phyloP scores from a whole-genome alignment of 352 stramenopile species.

The Pythium aphanidermatum region DNA sequence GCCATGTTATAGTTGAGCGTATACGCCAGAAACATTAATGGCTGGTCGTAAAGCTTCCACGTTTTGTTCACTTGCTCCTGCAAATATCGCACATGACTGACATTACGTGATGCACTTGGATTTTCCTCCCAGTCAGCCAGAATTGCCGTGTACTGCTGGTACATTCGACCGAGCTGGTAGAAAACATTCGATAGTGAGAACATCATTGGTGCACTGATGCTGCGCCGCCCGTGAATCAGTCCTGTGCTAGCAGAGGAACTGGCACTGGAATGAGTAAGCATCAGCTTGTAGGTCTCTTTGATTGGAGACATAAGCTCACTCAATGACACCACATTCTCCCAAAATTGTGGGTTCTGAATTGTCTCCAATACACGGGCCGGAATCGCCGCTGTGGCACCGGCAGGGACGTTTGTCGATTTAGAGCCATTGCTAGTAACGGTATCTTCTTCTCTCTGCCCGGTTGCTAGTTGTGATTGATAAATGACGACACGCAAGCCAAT shows the following conservation, averaged over 20 bases:
- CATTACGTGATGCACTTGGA: conserved; percentile 29
- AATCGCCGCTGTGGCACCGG: conserved; percentile 13
- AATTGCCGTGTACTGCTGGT: conserved; percentile 66
- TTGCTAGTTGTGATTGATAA: conserved; percentile 2
- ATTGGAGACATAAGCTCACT: conserved; percentile 76
- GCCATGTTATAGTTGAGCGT: conserved; percentile 72
- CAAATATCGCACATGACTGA: conserved; percentile 54
- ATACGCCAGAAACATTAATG: conserved; percentile 63
- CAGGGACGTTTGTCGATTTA: not conserved
- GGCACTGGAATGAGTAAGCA: conserved; percentile 28
- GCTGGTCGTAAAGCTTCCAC: conserved; percentile 74
- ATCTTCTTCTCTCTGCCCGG: conserved; percentile 24
- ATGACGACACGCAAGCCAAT: conserved; percentile 33
- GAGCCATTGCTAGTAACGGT: conserved; percentile 19
- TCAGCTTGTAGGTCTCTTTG: conserved; percentile 69
- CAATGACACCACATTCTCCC: conserved; percentile 63
- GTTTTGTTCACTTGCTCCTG: conserved; percentile 55
- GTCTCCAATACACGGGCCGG: conserved; percentile 36
- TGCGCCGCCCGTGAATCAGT: not conserved
- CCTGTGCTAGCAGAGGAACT: not conserved
- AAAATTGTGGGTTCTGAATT: conserved; percentile 63
- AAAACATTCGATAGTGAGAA: conserved; percentile 66
- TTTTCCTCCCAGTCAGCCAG: conserved; percentile 68
- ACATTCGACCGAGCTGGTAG: conserved; percentile 76
- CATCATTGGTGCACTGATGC: conserved; percentile 16